phyloP scores from a whole-genome alignment of 352 stramenopile species.

The Globisporangium nagaii region DNA sequence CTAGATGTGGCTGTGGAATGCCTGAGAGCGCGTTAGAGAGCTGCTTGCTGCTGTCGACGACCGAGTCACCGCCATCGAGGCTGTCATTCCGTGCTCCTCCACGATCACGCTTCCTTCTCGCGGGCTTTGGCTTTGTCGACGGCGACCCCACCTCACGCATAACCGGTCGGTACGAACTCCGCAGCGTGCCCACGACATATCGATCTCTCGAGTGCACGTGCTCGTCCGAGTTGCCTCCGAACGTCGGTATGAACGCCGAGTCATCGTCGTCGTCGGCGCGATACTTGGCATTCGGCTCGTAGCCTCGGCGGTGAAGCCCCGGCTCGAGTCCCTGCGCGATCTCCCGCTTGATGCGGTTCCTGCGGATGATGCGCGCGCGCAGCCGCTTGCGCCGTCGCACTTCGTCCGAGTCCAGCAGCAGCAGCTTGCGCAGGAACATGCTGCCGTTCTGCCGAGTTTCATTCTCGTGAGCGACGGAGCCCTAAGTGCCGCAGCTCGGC shows the following conservation, averaged over 20 bases:
- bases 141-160: not conserved
- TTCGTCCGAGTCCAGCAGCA: conserved; percentile 54
- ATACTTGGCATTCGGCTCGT: not conserved
- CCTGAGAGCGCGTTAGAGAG: not conserved
- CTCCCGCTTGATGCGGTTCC: conserved; percentile 60
- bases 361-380: conserved; percentile 47
- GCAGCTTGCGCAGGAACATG: conserved; percentile 48
- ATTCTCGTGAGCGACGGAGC: not conserved
- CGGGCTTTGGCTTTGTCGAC: not conserved
- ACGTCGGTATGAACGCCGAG: conserved; percentile 8
- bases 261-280: not conserved
- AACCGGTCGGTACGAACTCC: not conserved
- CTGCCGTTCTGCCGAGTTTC: conserved; percentile 4
- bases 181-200: conserved; percentile 4
- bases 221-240: conserved; percentile 12
- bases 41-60: not conserved
- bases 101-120: not conserved
- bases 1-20: not conserved
- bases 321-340: conserved; percentile 37
- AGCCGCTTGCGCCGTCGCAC: conserved; percentile 30
- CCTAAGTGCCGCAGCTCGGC: too few species aligned
- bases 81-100: not conserved
- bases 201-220: not conserved
- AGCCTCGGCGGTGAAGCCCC: conserved; percentile 18
- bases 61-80: not conserved